Base-by-base conservation (phyloP, 768 basidiomycete genomes). In the Lactifluus pinguis region DNA sequence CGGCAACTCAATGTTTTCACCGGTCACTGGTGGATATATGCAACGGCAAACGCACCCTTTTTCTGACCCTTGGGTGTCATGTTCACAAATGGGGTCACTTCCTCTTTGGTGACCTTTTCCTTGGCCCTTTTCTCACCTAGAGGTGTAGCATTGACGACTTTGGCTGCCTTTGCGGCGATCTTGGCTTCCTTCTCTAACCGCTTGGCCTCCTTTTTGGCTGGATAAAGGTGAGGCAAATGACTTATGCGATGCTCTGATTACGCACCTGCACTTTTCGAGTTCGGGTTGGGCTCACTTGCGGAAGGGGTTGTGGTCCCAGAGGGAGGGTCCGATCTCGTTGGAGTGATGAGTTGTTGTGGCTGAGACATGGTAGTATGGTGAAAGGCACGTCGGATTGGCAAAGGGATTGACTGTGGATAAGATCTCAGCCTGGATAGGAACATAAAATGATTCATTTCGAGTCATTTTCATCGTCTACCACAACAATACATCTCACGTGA, bases 61-160 rank as follows among this genome's bases (percentile, higher is more conserved):
- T 98, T 98, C 70, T 95, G 81, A 44, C 95, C 97, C 68, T 79
- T 82, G 0, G 90, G 92, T 0, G 94, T 97, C 3, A 80, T 84
- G 74, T 97, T 94, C 61, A 95, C 87, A 72, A 91, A 95, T n/a
- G 78, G 77, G 1, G 77, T 77, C 57, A 85, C 86, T 51, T 84
- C 86, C 21, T 80, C 81, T 70, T 83, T 84, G 72, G 83, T 84
- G 68, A 84, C 79, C 74, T 91, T 89, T 69, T 85, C 86, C 74
- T 92, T 91, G 49, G 71, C 76, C 68, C 88, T 90, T 76, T 92
- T 92, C 69, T 85, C 83, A 2, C 73, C 74, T 9, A 74, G 69
- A 4, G 75, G 71, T 0, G 76, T 70, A 47, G 74, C 68, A 0
- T 76, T 72, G 19, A 77, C 74, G 47, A 80, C 82, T 66, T 79